These are phyloP conservation scores for Tetrapisispora arboricola DNA, from an alignment of 805 yeast species.

Conservation along the genomic window DNA sequence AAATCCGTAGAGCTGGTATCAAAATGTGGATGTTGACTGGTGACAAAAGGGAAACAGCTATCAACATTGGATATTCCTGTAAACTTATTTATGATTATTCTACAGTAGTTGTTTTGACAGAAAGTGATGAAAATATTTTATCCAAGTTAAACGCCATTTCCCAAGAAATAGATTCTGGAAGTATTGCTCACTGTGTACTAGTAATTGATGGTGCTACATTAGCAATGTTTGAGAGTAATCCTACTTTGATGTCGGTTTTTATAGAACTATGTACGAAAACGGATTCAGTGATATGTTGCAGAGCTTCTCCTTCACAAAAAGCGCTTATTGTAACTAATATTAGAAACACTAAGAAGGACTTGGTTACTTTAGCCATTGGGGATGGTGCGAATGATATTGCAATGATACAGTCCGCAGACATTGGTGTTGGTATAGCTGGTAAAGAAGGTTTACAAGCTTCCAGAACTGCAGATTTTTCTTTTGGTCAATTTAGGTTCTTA, in stretches of 20 bases:
- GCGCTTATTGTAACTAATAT: conserved; percentile 79
- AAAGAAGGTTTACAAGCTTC: conserved; percentile 97
- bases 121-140: conserved; percentile 47
- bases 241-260: conserved; percentile 61
- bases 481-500: conserved; percentile 85
- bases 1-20: conserved; percentile 84
- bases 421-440: conserved; percentile 96
- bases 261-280: conserved; percentile 77
- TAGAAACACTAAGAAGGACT: conserved; percentile 51
- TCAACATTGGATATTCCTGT: conserved; percentile 93
- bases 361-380: conserved; percentile 91
- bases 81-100: conserved; percentile 87
- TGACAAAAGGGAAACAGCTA: conserved; percentile 95
- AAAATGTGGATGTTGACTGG: conserved; percentile 98
- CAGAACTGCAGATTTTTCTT: conserved; percentile 84
- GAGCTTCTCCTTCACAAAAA: conserved; percentile 96
- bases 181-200: conserved; percentile 87
- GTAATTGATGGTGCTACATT: conserved; percentile 93
- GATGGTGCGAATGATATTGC: conserved; percentile 99
- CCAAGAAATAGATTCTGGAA: conserved; percentile 58
- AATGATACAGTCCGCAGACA: conserved; percentile 97
- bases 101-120: conserved; percentile 62
- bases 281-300: conserved; percentile 87
- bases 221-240: conserved; percentile 59
- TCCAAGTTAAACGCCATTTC: conserved; percentile 67